Percentiles rank a stretch among this genome's conserved stretches.
phyloP scores from a whole-genome alignment of 2,329 filamentous ascomycete species.

The Dothistroma pini region DNA sequence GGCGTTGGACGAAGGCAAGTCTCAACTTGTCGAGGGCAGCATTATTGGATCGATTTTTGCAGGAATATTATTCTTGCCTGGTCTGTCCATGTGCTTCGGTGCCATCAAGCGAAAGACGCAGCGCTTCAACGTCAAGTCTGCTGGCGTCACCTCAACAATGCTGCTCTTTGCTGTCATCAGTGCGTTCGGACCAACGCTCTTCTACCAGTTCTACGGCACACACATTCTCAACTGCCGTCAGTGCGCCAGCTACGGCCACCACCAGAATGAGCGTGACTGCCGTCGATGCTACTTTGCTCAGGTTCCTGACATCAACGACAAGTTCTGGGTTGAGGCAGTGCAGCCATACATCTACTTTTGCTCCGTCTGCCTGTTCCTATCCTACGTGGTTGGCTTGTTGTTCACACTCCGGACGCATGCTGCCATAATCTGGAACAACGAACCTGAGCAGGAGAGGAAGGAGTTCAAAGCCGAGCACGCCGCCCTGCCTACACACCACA shows the following conservation, averaged over 20 bases:
- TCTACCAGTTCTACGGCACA: constrained; percentile 98
- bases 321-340: constrained; percentile 87
- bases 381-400: constrained; percentile 89
- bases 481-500: constrained; percentile 7
- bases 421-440: constrained; percentile 92
- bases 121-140: constrained; percentile 93
- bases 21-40: constrained; percentile 88
- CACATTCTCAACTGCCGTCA: constrained; percentile 84
- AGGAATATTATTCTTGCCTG: constrained; percentile 89
- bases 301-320: constrained; percentile 73
- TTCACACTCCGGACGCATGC: constrained; percentile 96
- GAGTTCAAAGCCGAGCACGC: constrained; percentile 28
- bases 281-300: constrained; percentile 93
- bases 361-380: constrained; percentile 79
- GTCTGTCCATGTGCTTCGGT: constrained; percentile 97
- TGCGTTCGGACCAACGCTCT: constrained; percentile 90
- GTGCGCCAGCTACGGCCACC: constrained; percentile 49
- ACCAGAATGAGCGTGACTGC: constrained; percentile 64
- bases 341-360: constrained; percentile 91
- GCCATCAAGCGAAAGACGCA: constrained; percentile 98
- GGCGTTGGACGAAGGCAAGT: constrained; percentile 87
- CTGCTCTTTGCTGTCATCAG: constrained; percentile 92
- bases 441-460: constrained; percentile 52
- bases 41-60: constrained; percentile 98
- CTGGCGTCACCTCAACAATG: constrained; percentile 97